phyloP scores from a whole-genome alignment of 169 alveolate species.

The Babesia bovis region DNA sequence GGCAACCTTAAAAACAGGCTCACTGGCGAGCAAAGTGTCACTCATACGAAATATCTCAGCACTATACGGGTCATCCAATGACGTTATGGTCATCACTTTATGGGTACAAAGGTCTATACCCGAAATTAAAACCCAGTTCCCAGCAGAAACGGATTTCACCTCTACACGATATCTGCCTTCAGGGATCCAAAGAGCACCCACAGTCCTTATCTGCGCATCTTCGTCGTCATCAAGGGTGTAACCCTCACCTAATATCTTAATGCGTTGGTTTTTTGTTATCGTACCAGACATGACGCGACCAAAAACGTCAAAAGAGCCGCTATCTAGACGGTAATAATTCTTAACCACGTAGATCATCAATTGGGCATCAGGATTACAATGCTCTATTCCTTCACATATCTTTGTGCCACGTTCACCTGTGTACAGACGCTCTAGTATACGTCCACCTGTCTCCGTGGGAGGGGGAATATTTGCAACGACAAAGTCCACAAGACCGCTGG shows the following conservation, averaged over 20 bases:
- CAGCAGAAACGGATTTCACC: slow-evolving; percentile 85
- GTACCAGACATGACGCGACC: slow-evolving; percentile 98
- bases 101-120: slow-evolving; percentile 91
- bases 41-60: slow-evolving; percentile 56
- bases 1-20: slow-evolving; percentile 86
- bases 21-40: slow-evolving; percentile 40
- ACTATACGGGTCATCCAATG: slow-evolving; percentile 30
- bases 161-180: slow-evolving; percentile 92
- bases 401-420: slow-evolving; percentile 77
- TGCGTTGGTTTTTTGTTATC: slow-evolving; percentile 89
- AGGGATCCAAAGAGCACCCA: slow-evolving; percentile 88
- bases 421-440: slow-evolving; percentile 76
- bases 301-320: slow-evolving; percentile 89
- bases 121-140: slow-evolving; percentile 93
- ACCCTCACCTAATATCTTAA: slow-evolving; percentile 92
- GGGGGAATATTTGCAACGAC: slow-evolving; percentile 78
- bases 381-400: slow-evolving; percentile 57
- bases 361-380: slow-evolving; percentile 83
- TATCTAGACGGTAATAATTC: slow-evolving; percentile 91
- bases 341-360: slow-evolving; percentile 87
- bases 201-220: slow-evolving; percentile 88
- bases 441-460: slow-evolving; percentile 65
- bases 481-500: slow-evolving; percentile 87
- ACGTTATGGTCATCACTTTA: slow-evolving; percentile 89
- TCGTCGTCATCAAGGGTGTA: slow-evolving; percentile 95